phyloP scores from a whole-genome alignment of 352 stramenopile species.

The Phytophthora hybrid region DNA sequence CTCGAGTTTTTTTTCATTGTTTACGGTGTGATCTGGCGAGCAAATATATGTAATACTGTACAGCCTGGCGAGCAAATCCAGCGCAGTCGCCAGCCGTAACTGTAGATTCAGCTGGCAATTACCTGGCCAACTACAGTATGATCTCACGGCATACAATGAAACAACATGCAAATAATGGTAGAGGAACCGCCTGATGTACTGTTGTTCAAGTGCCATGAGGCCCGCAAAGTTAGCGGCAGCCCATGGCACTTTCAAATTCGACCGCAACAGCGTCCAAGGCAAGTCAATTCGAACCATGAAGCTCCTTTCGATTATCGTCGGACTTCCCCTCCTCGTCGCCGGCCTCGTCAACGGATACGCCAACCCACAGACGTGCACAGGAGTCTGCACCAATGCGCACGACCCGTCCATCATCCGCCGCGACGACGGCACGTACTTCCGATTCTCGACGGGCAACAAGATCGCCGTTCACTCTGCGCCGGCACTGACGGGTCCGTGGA shows the following conservation, averaged over 20 bases:
- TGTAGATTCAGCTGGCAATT: too few relatives aligned
- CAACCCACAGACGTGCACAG: constrained; percentile 28
- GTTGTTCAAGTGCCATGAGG: too few relatives aligned
- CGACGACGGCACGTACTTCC: constrained; percentile 58
- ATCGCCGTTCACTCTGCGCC: constrained; percentile 55
- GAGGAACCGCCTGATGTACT: too few relatives aligned
- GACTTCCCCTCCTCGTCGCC: constrained; percentile 18
- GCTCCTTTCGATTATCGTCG: constrained; percentile 26
- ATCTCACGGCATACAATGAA: too few relatives aligned
- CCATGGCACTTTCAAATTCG: not conserved
- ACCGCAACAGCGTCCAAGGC: not conserved
- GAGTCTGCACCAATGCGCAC: constrained; percentile 45
- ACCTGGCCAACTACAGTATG: too few relatives aligned
- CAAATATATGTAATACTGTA: too few relatives aligned
- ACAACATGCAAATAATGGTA: too few relatives aligned
- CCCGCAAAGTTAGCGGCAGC: too few relatives aligned
- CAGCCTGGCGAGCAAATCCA: too few relatives aligned
- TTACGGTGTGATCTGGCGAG: too few relatives aligned
- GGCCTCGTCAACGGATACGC: constrained; percentile 26
- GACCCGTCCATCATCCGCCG: constrained; percentile 54
- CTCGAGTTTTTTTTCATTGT: too few relatives aligned
- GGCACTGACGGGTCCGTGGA: constrained; percentile 45
- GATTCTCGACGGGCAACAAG: constrained; percentile 54
- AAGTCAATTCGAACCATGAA: constrained; percentile 3
- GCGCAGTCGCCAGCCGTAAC: too few relatives aligned